Evolutionary conservation across 2,329 filamentous ascomycete species (phyloP).

Genomic region (Sporothrix globosa): DNA sequence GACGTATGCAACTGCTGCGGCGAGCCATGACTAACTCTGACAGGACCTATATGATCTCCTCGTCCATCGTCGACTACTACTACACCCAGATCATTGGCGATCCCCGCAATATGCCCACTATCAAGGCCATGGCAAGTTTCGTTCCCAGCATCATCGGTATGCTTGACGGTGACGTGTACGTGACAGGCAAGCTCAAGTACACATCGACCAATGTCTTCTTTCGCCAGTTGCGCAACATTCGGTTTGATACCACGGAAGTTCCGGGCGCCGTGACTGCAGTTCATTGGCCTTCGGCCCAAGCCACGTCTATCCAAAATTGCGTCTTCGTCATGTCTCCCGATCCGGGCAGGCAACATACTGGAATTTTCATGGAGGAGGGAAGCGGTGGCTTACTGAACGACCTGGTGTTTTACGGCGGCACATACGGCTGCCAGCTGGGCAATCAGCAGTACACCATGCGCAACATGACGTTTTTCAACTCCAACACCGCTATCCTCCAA

Average conservation of each 20-base stretch:
- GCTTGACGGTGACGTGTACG: slow-evolving; percentile 54
- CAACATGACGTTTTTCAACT: slow-evolving; percentile 67
- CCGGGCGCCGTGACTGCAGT: slow-evolving; percentile 39
- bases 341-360: slow-evolving; percentile 55
- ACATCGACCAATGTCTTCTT: slow-evolving; percentile 59
- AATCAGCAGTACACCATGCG: slow-evolving; percentile 74
- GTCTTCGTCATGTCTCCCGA: slow-evolving; percentile 56
- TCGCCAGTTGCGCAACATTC: slow-evolving; percentile 39
- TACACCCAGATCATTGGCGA: slow-evolving; percentile 38
- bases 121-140: slow-evolving; percentile 50
- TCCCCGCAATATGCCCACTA: slow-evolving; percentile 37
- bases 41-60: slow-evolving; percentile 38
- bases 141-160: slow-evolving; percentile 47
- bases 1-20: too few species aligned
- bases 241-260: slow-evolving; percentile 37
- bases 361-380: slow-evolving; percentile 66
- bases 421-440: slow-evolving; percentile 59
- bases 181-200: slow-evolving; percentile 50
- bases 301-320: slow-evolving; percentile 62
- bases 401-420: slow-evolving; percentile 70
- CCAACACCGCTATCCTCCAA: slow-evolving; percentile 69
- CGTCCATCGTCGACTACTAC: slow-evolving; percentile 38
- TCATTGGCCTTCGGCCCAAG: slow-evolving; percentile 73
- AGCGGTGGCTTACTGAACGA: slow-evolving; percentile 70
- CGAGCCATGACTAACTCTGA: background rate